These are phyloP conservation scores for Umbelopsis vinacea DNA, from an alignment of 192 early-diverging fungal species.

Conservation along the genomic window DNA sequence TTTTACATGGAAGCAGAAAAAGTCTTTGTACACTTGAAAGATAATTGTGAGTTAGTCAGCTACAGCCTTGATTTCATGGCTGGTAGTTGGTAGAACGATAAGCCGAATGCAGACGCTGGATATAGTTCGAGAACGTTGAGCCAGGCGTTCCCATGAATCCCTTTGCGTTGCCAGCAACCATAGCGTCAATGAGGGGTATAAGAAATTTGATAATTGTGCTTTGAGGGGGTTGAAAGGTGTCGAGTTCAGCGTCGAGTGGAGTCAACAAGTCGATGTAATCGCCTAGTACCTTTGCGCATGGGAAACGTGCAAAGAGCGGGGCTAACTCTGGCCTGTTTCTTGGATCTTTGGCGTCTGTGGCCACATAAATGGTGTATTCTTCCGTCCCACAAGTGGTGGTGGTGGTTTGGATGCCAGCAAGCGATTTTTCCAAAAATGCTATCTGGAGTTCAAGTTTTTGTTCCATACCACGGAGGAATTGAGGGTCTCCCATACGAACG, in stretches of 20 bases:
- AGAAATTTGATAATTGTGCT: constrained; percentile 28
- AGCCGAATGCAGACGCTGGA: constrained; percentile 29
- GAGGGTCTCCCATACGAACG: constrained; percentile 33
- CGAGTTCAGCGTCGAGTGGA: constrained; percentile 24
- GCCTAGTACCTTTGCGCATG: constrained; percentile 47
- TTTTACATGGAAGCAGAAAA: too few species aligned
- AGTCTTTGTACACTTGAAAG: too few species aligned
- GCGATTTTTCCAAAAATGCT: background rate
- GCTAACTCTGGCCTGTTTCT: constrained; percentile 34
- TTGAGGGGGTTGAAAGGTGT: constrained; percentile 27
- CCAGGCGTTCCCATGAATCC: constrained; percentile 30
- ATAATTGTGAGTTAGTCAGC: too few species aligned
- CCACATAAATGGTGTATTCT: constrained; percentile 43
- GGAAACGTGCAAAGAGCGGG: constrained; percentile 45
- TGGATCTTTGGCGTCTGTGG: constrained; percentile 52
- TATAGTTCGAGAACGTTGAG: constrained; percentile 43
- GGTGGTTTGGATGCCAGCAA: background rate
- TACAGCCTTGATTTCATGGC: background rate
- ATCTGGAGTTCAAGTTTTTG: background rate
- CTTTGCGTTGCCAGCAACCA: constrained; percentile 38
- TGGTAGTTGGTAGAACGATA: constrained; percentile 11
- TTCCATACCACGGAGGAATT: constrained; percentile 6
- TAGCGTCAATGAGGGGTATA: constrained; percentile 39
- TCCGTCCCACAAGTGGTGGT: background rate
- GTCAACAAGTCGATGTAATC: constrained; percentile 43